Evolutionary conservation across 805 yeast species (phyloP).

Genomic region (Candida quercuum): DNA sequence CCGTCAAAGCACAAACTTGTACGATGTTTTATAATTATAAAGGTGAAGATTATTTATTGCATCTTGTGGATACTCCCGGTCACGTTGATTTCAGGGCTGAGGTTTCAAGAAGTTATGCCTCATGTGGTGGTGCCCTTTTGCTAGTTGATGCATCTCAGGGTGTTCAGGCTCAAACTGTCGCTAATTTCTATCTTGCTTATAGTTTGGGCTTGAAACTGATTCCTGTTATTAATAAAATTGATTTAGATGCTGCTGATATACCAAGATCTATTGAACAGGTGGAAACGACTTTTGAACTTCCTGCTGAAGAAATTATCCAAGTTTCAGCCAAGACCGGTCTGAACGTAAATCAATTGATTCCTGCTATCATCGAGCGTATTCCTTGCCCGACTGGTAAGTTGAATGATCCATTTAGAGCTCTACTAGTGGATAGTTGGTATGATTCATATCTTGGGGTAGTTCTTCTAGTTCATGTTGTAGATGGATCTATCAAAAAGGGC

Average conservation of each 20-base stretch:
- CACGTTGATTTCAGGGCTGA: slow-evolving; percentile 96
- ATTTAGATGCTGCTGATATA: slow-evolving; percentile 81
- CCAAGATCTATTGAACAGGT: slow-evolving; percentile 78
- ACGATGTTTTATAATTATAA: slow-evolving; percentile 74
- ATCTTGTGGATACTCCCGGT: slow-evolving; percentile 95
- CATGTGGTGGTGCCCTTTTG: slow-evolving; percentile 90
- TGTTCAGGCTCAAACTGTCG: slow-evolving; percentile 97
- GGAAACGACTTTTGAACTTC: slow-evolving; percentile 77
- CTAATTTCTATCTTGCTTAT: slow-evolving; percentile 87
- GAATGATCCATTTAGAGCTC: slow-evolving; percentile 55
- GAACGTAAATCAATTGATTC: slow-evolving; percentile 73
- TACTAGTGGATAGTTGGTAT: slow-evolving; percentile 97
- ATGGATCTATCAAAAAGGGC: slow-evolving; percentile 73
- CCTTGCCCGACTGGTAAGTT: slow-evolving; percentile 67
- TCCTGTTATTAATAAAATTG: slow-evolving; percentile 91
- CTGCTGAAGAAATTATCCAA: slow-evolving; percentile 65
- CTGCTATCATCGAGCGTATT: slow-evolving; percentile 74
- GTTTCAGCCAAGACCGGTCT: slow-evolving; percentile 92
- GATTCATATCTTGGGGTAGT: slow-evolving; percentile 91
- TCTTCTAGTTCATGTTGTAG: slow-evolving; percentile 75
- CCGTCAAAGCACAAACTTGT: slow-evolving; percentile 96
- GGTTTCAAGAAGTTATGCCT: slow-evolving; percentile 89
- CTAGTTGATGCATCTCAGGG: slow-evolving; percentile 95
- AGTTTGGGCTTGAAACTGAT: slow-evolving; percentile 75
- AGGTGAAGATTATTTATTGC: slow-evolving; percentile 76